A percentile compares a stretch with the other conserved stretches of the same genome.
Evolutionary conservation across 176 grass and related monocot species (phyloP).

Genomic region (Lolium rigidum): DNA sequence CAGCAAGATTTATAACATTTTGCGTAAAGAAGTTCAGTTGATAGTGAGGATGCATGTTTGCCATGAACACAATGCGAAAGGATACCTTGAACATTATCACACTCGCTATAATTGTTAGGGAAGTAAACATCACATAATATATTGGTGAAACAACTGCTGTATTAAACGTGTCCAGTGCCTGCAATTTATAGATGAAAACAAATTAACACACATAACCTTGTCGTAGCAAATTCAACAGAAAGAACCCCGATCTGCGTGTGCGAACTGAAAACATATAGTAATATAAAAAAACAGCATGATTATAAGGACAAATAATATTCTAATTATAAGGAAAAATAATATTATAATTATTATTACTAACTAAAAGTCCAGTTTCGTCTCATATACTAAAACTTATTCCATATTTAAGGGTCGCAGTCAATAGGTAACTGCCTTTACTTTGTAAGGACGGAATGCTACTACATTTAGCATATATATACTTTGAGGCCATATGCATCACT

Average conservation of each 20-base stretch:
- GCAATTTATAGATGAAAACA: slow-evolving; percentile 46
- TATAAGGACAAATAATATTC: not conserved
- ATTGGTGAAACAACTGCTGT: slow-evolving; percentile 88
- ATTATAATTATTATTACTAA: slow-evolving; percentile 16
- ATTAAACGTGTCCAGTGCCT: slow-evolving; percentile 89
- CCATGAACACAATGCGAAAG: slow-evolving; percentile 3
- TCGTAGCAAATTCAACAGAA: slow-evolving; percentile 5
- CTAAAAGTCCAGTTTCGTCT: slow-evolving; percentile 21
- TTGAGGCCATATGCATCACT: too few relatives aligned
- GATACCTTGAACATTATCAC: slow-evolving; percentile 91
- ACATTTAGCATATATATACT: not conserved
- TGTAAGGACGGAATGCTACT: slow-evolving; percentile 21
- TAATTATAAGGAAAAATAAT: not conserved
- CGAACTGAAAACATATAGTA: slow-evolving; percentile 13
- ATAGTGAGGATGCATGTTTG: slow-evolving; percentile 8
- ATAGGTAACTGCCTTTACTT: not conserved
- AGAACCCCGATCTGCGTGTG: not conserved
- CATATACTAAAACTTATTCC: not conserved
- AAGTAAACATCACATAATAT: slow-evolving; percentile 96
- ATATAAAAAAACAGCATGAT: not conserved
- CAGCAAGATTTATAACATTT: not conserved
- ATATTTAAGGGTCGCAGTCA: slow-evolving; percentile 15
- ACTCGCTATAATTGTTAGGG: slow-evolving; percentile 85
- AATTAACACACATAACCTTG: not conserved
- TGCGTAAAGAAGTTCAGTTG: slow-evolving; percentile 27